A percentile compares a stretch with the other conserved stretches of the same genome.
phyloP scores from a whole-genome alignment of 2,329 filamentous ascomycete species.

The Thelonectria blattea region DNA sequence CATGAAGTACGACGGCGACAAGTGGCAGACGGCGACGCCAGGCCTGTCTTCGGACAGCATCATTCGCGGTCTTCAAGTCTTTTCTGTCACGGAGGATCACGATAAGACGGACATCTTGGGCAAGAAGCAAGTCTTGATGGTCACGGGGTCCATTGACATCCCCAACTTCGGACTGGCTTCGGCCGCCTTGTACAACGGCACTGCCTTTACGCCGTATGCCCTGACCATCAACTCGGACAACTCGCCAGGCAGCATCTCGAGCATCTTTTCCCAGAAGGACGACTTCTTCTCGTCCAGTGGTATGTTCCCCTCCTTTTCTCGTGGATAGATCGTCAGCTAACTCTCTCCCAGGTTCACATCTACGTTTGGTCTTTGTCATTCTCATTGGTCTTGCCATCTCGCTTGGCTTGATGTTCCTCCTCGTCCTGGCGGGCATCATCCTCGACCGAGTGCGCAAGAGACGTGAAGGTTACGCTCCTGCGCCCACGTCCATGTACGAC shows the following conservation, averaged over 20 bases:
- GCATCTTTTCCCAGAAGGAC: conserved; percentile 82
- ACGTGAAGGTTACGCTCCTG: conserved; percentile 81
- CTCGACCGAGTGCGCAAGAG: conserved; percentile 78
- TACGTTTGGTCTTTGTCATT: conserved; percentile 78
- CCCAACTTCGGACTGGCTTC: conserved; percentile 81
- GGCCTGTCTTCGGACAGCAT: conserved; percentile 68
- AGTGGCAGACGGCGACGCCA: conserved; percentile 71
- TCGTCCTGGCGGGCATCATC: conserved; percentile 76
- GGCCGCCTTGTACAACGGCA: conserved; percentile 87
- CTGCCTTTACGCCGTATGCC: conserved; percentile 76
- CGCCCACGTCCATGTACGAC: conserved; percentile 70
- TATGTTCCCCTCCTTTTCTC: conserved; percentile 50
- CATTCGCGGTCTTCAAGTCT: conserved; percentile 82
- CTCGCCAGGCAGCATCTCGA: conserved; percentile 74
- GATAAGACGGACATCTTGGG: conserved; percentile 67
- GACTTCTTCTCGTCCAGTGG: conserved; percentile 72
- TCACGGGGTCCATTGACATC: conserved; percentile 83
- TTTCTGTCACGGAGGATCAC: conserved; percentile 74
- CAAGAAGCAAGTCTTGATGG: conserved; percentile 73
- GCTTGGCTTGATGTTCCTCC: conserved; percentile 76
- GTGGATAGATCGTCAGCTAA: conserved; percentile 21
- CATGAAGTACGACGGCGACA: conserved; percentile 78
- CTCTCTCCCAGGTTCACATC: conserved; percentile 52
- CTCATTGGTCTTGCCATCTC: conserved; percentile 82
- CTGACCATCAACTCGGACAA: conserved; percentile 73